A percentile compares a stretch with the other conserved stretches of the same genome.
Evolutionary conservation across 139 green algal genomes (phyloP).

Genomic region (Chlamydomonas sp.): DNA sequence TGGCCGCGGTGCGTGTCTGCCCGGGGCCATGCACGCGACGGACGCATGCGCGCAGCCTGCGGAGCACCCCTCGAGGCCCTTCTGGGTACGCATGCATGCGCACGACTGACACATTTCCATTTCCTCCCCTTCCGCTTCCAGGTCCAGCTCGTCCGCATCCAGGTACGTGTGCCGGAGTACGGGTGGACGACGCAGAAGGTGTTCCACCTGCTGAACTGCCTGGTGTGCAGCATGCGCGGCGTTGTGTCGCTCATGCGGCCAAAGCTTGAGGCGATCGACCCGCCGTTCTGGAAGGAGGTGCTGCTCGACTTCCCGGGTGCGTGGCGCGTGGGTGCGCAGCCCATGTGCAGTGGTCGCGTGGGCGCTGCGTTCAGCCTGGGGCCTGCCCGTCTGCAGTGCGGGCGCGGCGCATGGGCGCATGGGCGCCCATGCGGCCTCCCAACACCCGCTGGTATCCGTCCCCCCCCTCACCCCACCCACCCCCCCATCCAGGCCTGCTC

Average conservation of each 20-base stretch:
- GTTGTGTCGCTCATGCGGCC: slow-evolving; percentile 68
- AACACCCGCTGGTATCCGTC: too few species aligned
- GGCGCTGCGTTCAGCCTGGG: neutral
- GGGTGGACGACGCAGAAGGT: slow-evolving; percentile 99
- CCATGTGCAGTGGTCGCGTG: neutral
- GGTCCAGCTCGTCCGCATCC: slow-evolving; percentile 82
- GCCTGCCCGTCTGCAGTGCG: too few species aligned
- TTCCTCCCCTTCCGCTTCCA: slow-evolving; percentile 27
- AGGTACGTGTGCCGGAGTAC: slow-evolving; percentile 90
- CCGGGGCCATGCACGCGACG: neutral
- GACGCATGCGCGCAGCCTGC: neutral
- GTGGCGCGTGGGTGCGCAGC: too few species aligned
- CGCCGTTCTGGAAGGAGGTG: slow-evolving; percentile 43
- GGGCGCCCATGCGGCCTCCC: too few species aligned
- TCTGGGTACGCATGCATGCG: neutral
- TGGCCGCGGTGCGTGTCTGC: slow-evolving; percentile 52
- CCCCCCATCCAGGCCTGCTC: slow-evolving; percentile 67
- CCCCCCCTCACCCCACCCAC: too few species aligned
- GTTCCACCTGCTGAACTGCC: slow-evolving; percentile 94
- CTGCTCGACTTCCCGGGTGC: slow-evolving; percentile 80
- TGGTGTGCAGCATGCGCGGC: slow-evolving; percentile 68
- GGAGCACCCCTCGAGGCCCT: neutral
- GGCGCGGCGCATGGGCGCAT: too few species aligned
- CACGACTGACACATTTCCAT: too few species aligned
- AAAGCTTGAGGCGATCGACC: slow-evolving; percentile 47